These are phyloP conservation scores for Pythium sp. DNA, from an alignment of 352 stramenopile species.

Conservation along the genomic window DNA sequence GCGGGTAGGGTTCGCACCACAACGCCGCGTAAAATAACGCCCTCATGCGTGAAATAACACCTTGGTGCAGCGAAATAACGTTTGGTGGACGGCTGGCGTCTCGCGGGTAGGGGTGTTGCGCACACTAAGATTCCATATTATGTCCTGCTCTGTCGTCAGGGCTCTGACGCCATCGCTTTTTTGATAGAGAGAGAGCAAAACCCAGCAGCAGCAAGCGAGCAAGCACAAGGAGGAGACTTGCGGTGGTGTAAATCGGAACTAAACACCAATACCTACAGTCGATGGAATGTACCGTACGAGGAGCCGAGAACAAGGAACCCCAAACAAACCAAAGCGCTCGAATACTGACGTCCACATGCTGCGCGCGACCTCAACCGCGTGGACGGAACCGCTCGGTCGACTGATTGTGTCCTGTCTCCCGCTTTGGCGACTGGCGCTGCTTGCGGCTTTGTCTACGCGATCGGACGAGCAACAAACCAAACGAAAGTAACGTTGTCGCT, in stretches of 20 bases:
- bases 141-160: constrained; percentile 5
- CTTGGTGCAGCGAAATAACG: neutral
- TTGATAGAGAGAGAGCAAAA: constrained; percentile 2
- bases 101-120: neutral
- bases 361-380: neutral
- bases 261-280: neutral
- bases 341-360: neutral
- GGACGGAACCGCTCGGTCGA: neutral
- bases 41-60: neutral
- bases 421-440: no score
- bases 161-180: neutral
- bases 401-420: neutral
- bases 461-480: neutral
- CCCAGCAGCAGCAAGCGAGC: neutral
- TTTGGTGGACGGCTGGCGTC: no score
- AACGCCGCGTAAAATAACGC: constrained; percentile 1
- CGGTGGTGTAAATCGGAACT: neutral
- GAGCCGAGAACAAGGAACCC: neutral
- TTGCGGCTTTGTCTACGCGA: neutral
- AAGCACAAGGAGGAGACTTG: no score
- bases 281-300: neutral
- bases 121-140: constrained; percentile 6
- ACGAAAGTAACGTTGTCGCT: no score
- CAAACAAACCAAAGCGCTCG: neutral
- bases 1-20: neutral